These are phyloP conservation scores for Clarireedia hainanense DNA, from an alignment of 2,329 filamentous ascomycete genomes.

Conservation along the genomic window DNA sequence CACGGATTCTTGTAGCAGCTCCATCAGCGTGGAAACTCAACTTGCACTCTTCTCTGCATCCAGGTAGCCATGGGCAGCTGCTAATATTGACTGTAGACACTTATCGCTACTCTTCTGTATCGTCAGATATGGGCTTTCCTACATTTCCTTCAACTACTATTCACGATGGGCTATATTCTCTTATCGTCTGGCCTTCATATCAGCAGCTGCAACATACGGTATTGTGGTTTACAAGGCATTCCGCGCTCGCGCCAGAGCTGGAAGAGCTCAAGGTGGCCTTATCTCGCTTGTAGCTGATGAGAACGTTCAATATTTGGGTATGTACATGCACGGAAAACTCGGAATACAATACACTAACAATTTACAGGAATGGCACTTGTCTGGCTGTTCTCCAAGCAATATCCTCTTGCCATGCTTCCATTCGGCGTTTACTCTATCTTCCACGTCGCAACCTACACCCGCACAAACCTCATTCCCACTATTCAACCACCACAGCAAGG, in stretches of 20 bases:
- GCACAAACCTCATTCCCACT: constrained; percentile 86
- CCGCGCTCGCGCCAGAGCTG: constrained; percentile 72
- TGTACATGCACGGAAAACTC: constrained; percentile 29
- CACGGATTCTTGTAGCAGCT: neutral
- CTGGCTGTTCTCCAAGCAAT: constrained; percentile 88
- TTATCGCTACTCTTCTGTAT: constrained; percentile 77
- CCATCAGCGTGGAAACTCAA: constrained; percentile 9
- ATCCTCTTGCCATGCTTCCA: constrained; percentile 82
- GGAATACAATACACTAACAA: constrained; percentile 13
- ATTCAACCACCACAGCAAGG: constrained; percentile 58
- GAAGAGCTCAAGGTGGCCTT: constrained; percentile 51
- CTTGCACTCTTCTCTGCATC: constrained; percentile 11
- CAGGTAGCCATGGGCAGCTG: neutral
- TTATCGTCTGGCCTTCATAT: constrained; percentile 85
- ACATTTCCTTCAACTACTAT: constrained; percentile 82
- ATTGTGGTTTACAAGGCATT: constrained; percentile 99
- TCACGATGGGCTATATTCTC: constrained; percentile 69
- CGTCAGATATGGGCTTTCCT: constrained; percentile 75
- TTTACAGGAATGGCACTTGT: constrained; percentile 76
- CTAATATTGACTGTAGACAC: constrained; percentile 50
- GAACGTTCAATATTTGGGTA: constrained; percentile 96
- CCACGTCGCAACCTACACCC: constrained; percentile 95
- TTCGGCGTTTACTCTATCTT: constrained; percentile 97
- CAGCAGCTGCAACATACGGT: constrained; percentile 86
- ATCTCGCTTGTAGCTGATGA: constrained; percentile 73